Percentiles rank a stretch among this genome's conserved stretches.
Evolutionary conservation across 345 rosid species (phyloP).

Genomic region (Gossypium sturtianum): DNA sequence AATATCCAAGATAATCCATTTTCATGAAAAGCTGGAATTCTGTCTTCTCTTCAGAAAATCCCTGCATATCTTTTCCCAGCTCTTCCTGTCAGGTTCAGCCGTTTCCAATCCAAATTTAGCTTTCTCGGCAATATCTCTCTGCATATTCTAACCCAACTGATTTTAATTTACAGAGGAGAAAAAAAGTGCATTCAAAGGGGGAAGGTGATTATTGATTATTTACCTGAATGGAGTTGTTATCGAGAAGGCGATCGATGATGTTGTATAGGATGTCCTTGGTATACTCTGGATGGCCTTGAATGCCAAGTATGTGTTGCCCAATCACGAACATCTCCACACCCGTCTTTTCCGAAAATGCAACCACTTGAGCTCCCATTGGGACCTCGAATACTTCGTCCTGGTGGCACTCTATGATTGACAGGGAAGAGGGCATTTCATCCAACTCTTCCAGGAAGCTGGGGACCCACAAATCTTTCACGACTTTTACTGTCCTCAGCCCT

Average conservation of each 20-base stretch:
- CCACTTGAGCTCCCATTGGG: constrained; percentile 57
- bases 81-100: constrained; percentile 49
- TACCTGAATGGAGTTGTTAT: constrained; percentile 49
- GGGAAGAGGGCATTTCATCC: constrained; percentile 30
- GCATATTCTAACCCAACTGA: constrained; percentile 7
- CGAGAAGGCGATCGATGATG: constrained; percentile 73
- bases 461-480: constrained; percentile 42
- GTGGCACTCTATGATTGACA: constrained; percentile 67
- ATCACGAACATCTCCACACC: constrained; percentile 66
- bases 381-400: constrained; percentile 84
- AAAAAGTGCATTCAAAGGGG: neutral
- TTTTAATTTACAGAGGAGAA: neutral
- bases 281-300: constrained; percentile 95
- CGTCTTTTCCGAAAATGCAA: constrained; percentile 73
- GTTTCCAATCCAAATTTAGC: constrained; percentile 40
- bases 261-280: constrained; percentile 65
- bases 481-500: constrained; percentile 51
- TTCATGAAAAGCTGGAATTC: neutral
- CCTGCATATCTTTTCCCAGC: constrained; percentile 57
- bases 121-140: constrained; percentile 41
- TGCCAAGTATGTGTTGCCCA: constrained; percentile 63
- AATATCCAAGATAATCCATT: neutral
- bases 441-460: constrained; percentile 29
- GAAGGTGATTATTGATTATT: neutral
- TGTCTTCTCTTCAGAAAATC: constrained; percentile 42